A percentile compares a stretch with the other conserved stretches of the same genome.
Evolutionary conservation across 306 rosid genomes (phyloP).

Genomic region (Arachis hypogaea): DNA sequence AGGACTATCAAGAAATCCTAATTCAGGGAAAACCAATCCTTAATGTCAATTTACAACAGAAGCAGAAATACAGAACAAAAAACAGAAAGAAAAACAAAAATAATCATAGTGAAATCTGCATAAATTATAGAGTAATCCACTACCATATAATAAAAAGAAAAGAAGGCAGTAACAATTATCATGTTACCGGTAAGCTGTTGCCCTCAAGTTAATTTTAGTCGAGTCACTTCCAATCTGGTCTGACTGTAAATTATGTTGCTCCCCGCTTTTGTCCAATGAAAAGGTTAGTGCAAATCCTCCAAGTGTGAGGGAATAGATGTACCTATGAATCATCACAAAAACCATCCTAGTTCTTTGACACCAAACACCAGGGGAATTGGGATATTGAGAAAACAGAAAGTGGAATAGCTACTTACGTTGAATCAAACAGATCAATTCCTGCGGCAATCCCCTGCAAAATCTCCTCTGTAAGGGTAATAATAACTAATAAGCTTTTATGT

Average conservation of each 20-base stretch:
- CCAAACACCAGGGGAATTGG: conserved; percentile 4
- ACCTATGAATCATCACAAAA: conserved; percentile 52
- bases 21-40: neutral
- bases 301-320: conserved; percentile 71
- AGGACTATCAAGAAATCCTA: neutral
- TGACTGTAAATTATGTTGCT: conserved; percentile 42
- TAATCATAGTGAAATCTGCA: neutral
- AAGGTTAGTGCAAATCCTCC: conserved; percentile 88
- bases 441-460: conserved; percentile 89
- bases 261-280: conserved; percentile 55
- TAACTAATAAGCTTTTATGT: conserved; percentile 29
- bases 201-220: conserved; percentile 83
- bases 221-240: conserved; percentile 55
- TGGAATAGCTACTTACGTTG: conserved; percentile 63
- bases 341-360: conserved; percentile 30
- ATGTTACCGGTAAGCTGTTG: conserved; percentile 68
- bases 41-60: too few relatives aligned
- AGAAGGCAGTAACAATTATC: conserved; percentile 27
- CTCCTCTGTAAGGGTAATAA: conserved; percentile 72
- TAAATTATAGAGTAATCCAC: conserved; percentile 11
- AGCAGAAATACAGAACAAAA: too few relatives aligned
- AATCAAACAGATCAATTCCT: conserved; percentile 86
- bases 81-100: too few relatives aligned
- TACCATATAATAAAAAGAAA: neutral
- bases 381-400: conserved; percentile 21